Base-by-base conservation (phyloP, 768 basidiomycete genomes). In the Trametes gibbosa region DNA sequence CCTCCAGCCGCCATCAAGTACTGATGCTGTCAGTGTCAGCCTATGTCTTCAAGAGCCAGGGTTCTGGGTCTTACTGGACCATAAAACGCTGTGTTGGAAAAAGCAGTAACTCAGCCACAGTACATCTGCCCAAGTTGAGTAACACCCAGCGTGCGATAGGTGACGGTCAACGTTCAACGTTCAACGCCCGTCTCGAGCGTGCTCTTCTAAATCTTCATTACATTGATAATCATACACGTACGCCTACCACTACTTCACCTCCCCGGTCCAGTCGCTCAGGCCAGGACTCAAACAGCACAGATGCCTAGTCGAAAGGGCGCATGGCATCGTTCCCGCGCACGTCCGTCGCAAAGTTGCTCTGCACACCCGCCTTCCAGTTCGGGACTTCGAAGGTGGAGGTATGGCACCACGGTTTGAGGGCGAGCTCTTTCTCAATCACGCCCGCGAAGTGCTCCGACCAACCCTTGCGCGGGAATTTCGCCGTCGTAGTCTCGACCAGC, bases 351-450 rank as follows among this genome's bases (percentile, higher is more conserved):
- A 82, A 82, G 53, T 77, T 75, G 62, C 80, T 80, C 50, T 63
- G 63, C n/a, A 72, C 70, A 16, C 79, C 79, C 49, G 68, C 63
- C 64, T 66, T 73, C 79, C 79, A 81, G 61, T 70, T 70, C 9
- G 80, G 76, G 5, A 73, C 63, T 62, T 81, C 81, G 59, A 81
- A 82, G 32, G 77, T 73, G 34, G 76, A 67, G n/a, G 74, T 74
- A 67, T 81, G 79, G 67, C 77, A 80, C 80, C 79, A 81, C 29
- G 78, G 79, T 64, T 81, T 81, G 47, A 76, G 68, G 27, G 65
- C 32, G 39, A 80, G 68, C 66, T 82, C 80, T 58, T 72, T 73
- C 66, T 79, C 76, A 60, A 82, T 74, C 34, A 76, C 75, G 19
- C 62, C 52, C 6, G 72, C 75, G 56, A 81, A 82, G 58, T 73